Evolutionary conservation across 192 early-diverging fungal species (phyloP).

Genomic region (Rhizophagus sp.): DNA sequence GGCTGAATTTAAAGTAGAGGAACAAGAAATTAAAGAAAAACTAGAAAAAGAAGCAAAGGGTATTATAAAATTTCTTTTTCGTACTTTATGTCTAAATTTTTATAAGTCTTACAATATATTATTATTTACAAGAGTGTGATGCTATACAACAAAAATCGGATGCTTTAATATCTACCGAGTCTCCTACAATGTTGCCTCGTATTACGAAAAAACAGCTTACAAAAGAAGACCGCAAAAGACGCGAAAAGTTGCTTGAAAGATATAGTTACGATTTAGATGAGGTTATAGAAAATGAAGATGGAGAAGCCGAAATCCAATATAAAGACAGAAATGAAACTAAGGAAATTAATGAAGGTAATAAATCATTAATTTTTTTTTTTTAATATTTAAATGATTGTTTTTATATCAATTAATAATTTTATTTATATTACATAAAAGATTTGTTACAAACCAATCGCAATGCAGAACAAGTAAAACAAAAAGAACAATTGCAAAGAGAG

Average conservation of each 20-base stretch:
- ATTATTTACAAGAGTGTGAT: not conserved
- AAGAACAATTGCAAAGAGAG: slow-evolving; percentile 51
- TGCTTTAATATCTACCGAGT: slow-evolving; percentile 9
- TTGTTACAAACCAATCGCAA: slow-evolving; percentile 59
- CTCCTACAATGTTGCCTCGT: slow-evolving; percentile 32
- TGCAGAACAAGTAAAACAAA: slow-evolving; percentile 57
- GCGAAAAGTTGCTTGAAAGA: slow-evolving; percentile 51
- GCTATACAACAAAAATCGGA: not conserved
- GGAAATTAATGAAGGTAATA: not conserved
- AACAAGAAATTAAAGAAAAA: not conserved
- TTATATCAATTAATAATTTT: not conserved
- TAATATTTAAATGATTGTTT: not conserved
- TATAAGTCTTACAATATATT: not conserved
- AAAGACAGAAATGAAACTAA: slow-evolving; percentile 41
- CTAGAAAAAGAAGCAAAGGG: not conserved
- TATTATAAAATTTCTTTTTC: not conserved
- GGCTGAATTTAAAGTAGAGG: slow-evolving; percentile 30
- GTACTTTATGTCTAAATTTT: not conserved
- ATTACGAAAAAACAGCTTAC: slow-evolving; percentile 47
- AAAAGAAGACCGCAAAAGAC: slow-evolving; percentile 51
- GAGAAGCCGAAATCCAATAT: slow-evolving; percentile 66
- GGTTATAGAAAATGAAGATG: slow-evolving; percentile 55
- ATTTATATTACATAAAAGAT: slow-evolving; percentile 27
- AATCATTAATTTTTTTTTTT: not conserved
- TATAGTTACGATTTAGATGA: slow-evolving; percentile 69